Evolutionary conservation across 1,284 basidiomycete genomes (phyloP), one percentile per base, ranked within the genome.

Genomic region (Melampsora abietis-canadensis): DNA sequence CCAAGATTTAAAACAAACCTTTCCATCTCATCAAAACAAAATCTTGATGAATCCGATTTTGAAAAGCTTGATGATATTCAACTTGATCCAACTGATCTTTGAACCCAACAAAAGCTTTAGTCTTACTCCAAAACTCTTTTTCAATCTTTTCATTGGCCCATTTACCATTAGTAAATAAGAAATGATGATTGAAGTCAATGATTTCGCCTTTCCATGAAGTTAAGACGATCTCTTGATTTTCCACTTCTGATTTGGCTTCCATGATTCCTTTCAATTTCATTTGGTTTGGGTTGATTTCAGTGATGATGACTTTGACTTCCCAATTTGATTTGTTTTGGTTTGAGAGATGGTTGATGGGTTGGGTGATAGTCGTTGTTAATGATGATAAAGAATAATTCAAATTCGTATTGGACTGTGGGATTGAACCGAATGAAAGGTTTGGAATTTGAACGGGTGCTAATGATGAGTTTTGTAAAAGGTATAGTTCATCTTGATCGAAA

Each of bases 1-100:
- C 14, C 34, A 15, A 40, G n/a, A 14, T 8, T 34, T 34, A 30
- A 62, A 10, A 62, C 67, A 44, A 19, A 69, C 68, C 68, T 30
- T 69, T 69, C 68, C 68, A 69, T 34, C 59, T 60, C 68, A 69
- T 69, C 14, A 69, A 57, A 46, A 69, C 47, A n/a, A 69, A 69
- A 21, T 60, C 44, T 14, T 57, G 61, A 46, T 69, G 37, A 19
- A 69, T 27, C 17, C 37, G 15, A 24, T 69, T 40, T 21, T 59
- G 24, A 46, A 69, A 44, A 19, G 5, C 3, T 30, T 51, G 57
- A 17, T 69, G n/a, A 21, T 68, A 24, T 40, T 68, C 51, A 40
- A 68, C 24, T 0, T 6, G 37, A n/a, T 68, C 47, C 12, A 68
- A 40, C 15, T 68, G 34, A 21, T 48, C 51, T 47, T 68, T 17